Evolutionary conservation across 2,329 filamentous ascomycete species (phyloP).

Genomic region (Metarhizium album): DNA sequence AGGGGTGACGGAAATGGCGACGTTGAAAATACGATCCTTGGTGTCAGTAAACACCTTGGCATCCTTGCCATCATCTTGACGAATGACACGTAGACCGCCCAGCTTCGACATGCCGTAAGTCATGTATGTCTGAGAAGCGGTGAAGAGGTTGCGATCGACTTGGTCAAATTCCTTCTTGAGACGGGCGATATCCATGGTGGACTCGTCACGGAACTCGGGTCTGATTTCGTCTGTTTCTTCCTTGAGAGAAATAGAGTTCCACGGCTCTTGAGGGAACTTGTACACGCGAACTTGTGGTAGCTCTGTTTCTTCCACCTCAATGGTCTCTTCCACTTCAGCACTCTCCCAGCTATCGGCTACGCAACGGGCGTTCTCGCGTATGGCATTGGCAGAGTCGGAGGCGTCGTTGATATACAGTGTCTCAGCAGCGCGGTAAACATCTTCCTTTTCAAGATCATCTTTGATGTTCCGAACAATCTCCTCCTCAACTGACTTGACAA

Average conservation of each 20-base stretch:
- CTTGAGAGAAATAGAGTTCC: conserved; percentile 76
- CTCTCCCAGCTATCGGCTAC: conserved; percentile 89
- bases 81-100: conserved; percentile 83
- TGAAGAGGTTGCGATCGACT: conserved; percentile 84
- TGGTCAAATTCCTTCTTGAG: conserved; percentile 98
- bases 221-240: conserved; percentile 43
- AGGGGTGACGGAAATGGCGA: conserved; percentile 65
- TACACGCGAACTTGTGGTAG: conserved; percentile 65
- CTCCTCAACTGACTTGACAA: conserved; percentile 9
- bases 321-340: conserved; percentile 60
- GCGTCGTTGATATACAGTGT: conserved; percentile 33
- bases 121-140: conserved; percentile 84
- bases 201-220: conserved; percentile 61
- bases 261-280: conserved; percentile 95
- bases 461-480: conserved; percentile 26
- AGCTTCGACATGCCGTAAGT: conserved; percentile 90
- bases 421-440: conserved; percentile 30
- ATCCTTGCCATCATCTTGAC: conserved; percentile 86
- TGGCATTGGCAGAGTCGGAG: conserved; percentile 36
- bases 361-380: conserved; percentile 45
- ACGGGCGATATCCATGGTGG: conserved; percentile 83
- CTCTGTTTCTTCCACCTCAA: conserved; percentile 55
- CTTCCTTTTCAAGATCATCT: conserved; percentile 43
- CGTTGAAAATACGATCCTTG: conserved; percentile 89
- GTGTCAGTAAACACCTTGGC: conserved; percentile 86